A percentile compares a stretch with the other conserved stretches of the same genome.
These are phyloP conservation scores for Paramecium sonneborni DNA, from an alignment of 73 alveolate genomes.

Conservation along the genomic window DNA sequence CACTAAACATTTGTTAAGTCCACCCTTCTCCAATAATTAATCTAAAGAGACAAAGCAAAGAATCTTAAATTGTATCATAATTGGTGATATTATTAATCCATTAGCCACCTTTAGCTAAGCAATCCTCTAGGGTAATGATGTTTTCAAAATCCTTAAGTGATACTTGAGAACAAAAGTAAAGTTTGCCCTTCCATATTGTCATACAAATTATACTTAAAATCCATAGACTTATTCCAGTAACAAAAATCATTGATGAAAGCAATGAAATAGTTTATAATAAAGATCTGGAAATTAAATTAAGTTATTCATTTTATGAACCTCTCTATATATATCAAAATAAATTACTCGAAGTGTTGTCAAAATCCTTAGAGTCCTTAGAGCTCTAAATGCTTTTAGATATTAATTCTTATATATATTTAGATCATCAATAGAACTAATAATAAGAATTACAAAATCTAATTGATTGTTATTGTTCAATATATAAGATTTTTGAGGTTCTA, in stretches of 20 bases:
- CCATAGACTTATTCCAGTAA: slow-evolving; percentile 17
- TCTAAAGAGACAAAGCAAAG: slow-evolving; percentile 54
- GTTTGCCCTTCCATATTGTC: slow-evolving; percentile 29
- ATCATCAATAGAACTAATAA: slow-evolving; percentile 19
- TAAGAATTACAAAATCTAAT: background rate
- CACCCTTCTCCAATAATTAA: slow-evolving; percentile 69
- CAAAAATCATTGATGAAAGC: slow-evolving; percentile 31
- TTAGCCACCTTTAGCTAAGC: slow-evolving; percentile 67
- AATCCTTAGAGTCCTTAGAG: background rate
- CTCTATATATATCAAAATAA: background rate
- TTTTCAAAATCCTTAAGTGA: background rate
- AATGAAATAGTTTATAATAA: slow-evolving; percentile 25
- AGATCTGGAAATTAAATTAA: slow-evolving; percentile 19
- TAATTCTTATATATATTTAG: background rate
- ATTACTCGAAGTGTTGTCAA: background rate
- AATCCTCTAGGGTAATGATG: background rate
- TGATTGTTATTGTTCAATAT: background rate
- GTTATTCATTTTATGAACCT: slow-evolving; percentile 27
- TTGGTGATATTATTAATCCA: slow-evolving; percentile 69
- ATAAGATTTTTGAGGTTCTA: background rate
- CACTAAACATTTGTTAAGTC: slow-evolving; percentile 61
- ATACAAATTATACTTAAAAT: slow-evolving; percentile 3
- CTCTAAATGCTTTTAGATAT: background rate
- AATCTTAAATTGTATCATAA: slow-evolving; percentile 71
- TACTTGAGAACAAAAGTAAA: background rate